Evolutionary conservation across 345 rosid species (phyloP), one percentile per base, ranked within the genome.

Genomic region (Crucihimalaya himalaica): DNA sequence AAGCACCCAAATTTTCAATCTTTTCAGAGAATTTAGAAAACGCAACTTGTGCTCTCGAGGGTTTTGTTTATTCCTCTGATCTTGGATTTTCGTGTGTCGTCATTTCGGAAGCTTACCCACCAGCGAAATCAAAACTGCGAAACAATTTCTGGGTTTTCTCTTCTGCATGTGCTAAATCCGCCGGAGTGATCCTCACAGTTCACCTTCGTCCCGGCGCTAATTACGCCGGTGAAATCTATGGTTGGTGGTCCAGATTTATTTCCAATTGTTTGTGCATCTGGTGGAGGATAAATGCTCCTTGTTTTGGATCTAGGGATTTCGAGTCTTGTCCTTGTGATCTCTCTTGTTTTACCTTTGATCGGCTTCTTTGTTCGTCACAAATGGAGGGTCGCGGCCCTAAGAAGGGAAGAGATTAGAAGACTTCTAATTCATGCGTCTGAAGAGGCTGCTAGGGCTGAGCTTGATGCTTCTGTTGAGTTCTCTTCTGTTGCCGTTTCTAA

Each of bases 371-470:
- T 88, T 77, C 81, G 96, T 53, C 84, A 87, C 3, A 84, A 92
- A 79, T 92, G 99, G 99, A 84, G 81, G 65, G 82, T 74, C 31
- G 77, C 84, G 14, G 81, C 77, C 6, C 82, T 80, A 18, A 86
- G 95, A 78, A 73, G 82, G 75, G 90, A 78, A 75, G 98, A 96
- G 86, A 83, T 96, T 79, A 83, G 68, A 74, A 80, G 93, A 79
- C 87, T 96, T 60, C 64, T 96, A 80, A 72, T 85, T 71, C 82
- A 89, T 71, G 98, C 97, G 2, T 78, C 98, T 15, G 88, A 90
- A 69, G 99, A 96, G 64, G 88, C 89, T 27, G 89, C 89, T 21
- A 85, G 93, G 81, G 98, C 91, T 6, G 99, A 96, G 81, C 81
- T 64, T 1, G 99, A 92, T 79, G 93, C 91, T 40, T 82, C 91